Conservation (phyloP, 306 rosid species). For the Pueraria montana region DNA sequence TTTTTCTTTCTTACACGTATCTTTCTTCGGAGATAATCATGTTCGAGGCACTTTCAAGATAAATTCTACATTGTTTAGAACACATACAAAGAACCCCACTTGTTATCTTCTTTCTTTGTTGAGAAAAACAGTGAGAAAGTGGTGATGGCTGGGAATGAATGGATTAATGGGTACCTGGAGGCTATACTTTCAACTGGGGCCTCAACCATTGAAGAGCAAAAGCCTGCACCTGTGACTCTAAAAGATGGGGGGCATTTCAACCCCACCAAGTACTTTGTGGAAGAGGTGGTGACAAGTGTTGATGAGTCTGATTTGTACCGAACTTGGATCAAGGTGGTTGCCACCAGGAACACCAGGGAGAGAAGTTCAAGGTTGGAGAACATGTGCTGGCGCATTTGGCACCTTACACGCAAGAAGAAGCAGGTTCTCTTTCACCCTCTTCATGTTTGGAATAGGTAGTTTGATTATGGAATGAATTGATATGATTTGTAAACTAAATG, state of each 20-base stretch:
- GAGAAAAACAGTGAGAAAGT: background rate
- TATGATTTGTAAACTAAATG: conserved; percentile 9
- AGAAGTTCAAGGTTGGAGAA: conserved; percentile 94
- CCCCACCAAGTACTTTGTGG: conserved; percentile 91
- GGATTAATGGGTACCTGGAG: conserved; percentile 94
- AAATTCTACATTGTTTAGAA: background rate
- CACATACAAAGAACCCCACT: background rate
- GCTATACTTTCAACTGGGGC: conserved; percentile 88
- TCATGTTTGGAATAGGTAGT: background rate
- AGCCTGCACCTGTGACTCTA: conserved; percentile 61
- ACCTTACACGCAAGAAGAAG: conserved; percentile 89
- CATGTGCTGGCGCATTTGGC: conserved; percentile 99
- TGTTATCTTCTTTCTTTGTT: background rate
- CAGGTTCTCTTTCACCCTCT: conserved; percentile 36
- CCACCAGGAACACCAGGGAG: conserved; percentile 90
- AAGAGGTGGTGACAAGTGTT: conserved; percentile 89
- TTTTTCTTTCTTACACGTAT: background rate
- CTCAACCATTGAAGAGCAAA: conserved; percentile 78
- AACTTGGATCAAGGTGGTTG: conserved; percentile 95
- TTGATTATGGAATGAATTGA: background rate
- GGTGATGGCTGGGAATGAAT: conserved; percentile 92
- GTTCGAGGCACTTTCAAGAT: background rate
- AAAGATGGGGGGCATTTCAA: conserved; percentile 77
- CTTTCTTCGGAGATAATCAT: background rate
- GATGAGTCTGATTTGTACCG: conserved; percentile 92